Evolutionary conservation across 2,329 filamentous ascomycete species (phyloP).

Genomic region (Colletotrichum plurivorum): DNA sequence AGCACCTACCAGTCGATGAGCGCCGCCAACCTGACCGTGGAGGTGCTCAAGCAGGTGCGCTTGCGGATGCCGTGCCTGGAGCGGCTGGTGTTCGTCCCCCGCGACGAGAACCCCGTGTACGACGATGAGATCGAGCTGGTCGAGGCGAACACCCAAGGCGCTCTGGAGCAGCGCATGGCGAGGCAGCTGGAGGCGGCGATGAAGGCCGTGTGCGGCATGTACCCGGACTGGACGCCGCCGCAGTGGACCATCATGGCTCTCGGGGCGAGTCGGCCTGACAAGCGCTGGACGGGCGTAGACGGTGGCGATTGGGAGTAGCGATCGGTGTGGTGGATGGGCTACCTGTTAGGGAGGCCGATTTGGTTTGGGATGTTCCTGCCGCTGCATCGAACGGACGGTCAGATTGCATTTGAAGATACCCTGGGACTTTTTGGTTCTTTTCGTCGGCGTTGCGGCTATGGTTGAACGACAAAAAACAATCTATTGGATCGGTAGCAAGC

Average conservation of each 20-base stretch:
- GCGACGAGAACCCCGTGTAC: slow-evolving; percentile 53
- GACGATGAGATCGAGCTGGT: slow-evolving; percentile 45
- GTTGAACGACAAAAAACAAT: not conserved
- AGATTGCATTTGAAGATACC: slow-evolving; percentile 20
- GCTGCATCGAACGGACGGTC: slow-evolving; percentile 16
- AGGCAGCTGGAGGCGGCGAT: slow-evolving; percentile 54
- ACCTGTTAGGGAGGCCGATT: not conserved
- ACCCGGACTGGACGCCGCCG: slow-evolving; percentile 51
- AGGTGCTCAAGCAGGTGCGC: slow-evolving; percentile 56
- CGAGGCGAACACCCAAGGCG: slow-evolving; percentile 44
- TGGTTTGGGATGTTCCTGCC: not conserved
- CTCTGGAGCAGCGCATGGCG: slow-evolving; percentile 52
- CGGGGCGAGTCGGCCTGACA: slow-evolving; percentile 1
- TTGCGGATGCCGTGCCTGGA: slow-evolving; percentile 55
- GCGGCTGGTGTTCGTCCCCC: slow-evolving; percentile 61
- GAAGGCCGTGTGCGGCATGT: slow-evolving; percentile 47
- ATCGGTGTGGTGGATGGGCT: not conserved
- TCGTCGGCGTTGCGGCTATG: slow-evolving; percentile 14
- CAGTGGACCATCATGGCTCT: slow-evolving; percentile 55
- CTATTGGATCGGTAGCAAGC: not conserved
- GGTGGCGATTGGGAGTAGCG: not conserved
- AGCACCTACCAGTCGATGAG: slow-evolving; percentile 53
- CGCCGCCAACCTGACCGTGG: slow-evolving; percentile 56
- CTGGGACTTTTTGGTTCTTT: not conserved
- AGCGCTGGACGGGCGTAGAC: not conserved